Base-by-base conservation (phyloP, 768 basidiomycete species). In the Boletus pseudopeckii region DNA sequence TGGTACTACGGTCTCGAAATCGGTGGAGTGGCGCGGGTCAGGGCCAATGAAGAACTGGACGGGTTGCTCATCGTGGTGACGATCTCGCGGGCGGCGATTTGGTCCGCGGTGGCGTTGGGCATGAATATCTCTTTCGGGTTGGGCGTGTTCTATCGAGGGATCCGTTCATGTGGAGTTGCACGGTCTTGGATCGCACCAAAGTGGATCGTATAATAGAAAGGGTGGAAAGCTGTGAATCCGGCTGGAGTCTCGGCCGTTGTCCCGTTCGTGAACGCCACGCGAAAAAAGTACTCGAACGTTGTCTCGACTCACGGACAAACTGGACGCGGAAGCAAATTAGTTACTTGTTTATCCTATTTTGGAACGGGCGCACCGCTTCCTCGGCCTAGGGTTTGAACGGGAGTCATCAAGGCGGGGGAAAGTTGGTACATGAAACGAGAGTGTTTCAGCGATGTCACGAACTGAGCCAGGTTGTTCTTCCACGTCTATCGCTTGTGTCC, bases 351-450 rank as follows among this genome's bases (percentile, higher is more conserved):
- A n/a, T 9, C 24, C 30, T 11, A 28, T 34, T 9, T 13, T 24
- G n/a, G 18, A 55, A 26, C 26, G 24, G 4, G 37, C 36, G 8
- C 15, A 54, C 51, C 30, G 45, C 48, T 47, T n/a, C 14, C 52
- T 40, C 2, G 1, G 7, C 7, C 17, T 26, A 20, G 28, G 6
- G 4, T 1, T 17, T 24, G 45, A 28, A 42, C 2, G 33, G 4
- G 24, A 4, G 13, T 42, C 50, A n/a, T 65, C 56, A n/a, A 54
- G 41, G 53, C 0, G 54, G 54, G 7, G 61, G 57, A 11, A 53
- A 64, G 44, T 63, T 54, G 3, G 58, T 60, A 18, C 36, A 59
- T 7, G 62, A 58, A 7, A 60, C 43, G 11, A 64, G 40, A 64
- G 3, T 40, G 46, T 26, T n/a, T 8, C 40, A 15, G 44, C 14